phyloP scores from a whole-genome alignment of 2,329 filamentous ascomycete species.

The Gremmenia infestans region DNA sequence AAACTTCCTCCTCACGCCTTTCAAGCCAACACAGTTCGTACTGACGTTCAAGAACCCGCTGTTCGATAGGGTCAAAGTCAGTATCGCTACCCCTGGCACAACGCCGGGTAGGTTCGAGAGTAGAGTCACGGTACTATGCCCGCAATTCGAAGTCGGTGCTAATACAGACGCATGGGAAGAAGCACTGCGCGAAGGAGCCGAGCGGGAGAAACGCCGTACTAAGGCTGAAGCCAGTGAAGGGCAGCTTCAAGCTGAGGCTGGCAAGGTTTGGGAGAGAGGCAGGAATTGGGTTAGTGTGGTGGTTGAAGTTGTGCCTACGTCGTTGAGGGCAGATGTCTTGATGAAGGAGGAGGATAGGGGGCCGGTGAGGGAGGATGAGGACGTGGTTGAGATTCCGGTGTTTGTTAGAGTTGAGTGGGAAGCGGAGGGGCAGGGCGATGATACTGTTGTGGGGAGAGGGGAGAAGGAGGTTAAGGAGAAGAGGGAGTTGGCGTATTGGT shows the following conservation, averaged over 20 bases:
- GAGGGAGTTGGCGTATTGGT: slow-evolving; percentile 92
- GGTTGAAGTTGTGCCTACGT: slow-evolving; percentile 73
- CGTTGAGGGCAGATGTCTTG: slow-evolving; percentile 24
- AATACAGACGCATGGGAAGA: slow-evolving; percentile 96
- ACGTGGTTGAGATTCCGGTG: slow-evolving; percentile 79
- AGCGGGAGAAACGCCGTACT: slow-evolving; percentile 35
- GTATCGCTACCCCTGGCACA: slow-evolving; percentile 74
- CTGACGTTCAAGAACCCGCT: slow-evolving; percentile 91
- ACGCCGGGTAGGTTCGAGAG: slow-evolving; percentile 74
- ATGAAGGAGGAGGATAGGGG: slow-evolving; percentile 37
- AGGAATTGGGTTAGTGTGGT: slow-evolving; percentile 95
- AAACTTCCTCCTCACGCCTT: slow-evolving; percentile 29
- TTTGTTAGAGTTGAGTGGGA: slow-evolving; percentile 94
- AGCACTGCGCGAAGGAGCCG: slow-evolving; percentile 51
- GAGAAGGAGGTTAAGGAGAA: slow-evolving; percentile 66
- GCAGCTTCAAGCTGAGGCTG: slow-evolving; percentile 65
- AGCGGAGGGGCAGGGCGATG: slow-evolving; percentile 56
- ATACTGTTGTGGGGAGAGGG: slow-evolving; percentile 40
- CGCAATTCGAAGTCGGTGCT: slow-evolving; percentile 88
- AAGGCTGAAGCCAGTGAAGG: slow-evolving; percentile 33
- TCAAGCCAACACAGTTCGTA: slow-evolving; percentile 68
- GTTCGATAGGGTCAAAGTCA: slow-evolving; percentile 85
- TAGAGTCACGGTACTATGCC: slow-evolving; percentile 87
- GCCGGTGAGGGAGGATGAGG: slow-evolving; percentile 54
- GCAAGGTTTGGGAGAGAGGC: slow-evolving; percentile 93